Conservation (phyloP, 2,329 filamentous ascomycete genomes). For the Botrytis fabae region DNA sequence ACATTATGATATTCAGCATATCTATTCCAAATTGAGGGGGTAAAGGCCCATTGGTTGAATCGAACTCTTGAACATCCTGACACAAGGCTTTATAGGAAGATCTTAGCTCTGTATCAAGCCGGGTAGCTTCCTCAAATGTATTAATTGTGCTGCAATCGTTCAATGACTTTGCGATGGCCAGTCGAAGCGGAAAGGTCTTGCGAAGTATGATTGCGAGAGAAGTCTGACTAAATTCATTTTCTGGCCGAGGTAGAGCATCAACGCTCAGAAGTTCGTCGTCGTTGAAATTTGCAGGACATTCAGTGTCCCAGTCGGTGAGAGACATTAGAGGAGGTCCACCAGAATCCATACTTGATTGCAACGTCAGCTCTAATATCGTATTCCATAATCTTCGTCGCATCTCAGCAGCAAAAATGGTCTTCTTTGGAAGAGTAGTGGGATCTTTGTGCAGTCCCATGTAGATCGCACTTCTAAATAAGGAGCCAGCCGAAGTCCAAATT, state of each 20-base stretch:
- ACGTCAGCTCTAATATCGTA: conserved; percentile 50
- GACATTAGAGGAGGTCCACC: conserved; percentile 49
- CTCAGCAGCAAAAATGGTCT: conserved; percentile 44
- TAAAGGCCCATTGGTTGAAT: conserved; percentile 31
- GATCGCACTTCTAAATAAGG: conserved; percentile 48
- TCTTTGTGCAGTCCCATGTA: conserved; percentile 55
- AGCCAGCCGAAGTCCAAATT: conserved; percentile 50
- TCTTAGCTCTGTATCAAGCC: conserved; percentile 34
- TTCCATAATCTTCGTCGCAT: conserved; percentile 55
- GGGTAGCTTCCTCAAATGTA: conserved; percentile 49
- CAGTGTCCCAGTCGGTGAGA: conserved; percentile 49
- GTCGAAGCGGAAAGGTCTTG: conserved; percentile 46
- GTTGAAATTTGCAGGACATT: conserved; percentile 51
- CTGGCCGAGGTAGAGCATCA: conserved; percentile 40
- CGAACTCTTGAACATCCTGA: background rate
- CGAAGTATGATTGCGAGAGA: conserved; percentile 47
- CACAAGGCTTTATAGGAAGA: background rate
- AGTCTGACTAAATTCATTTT: conserved; percentile 44
- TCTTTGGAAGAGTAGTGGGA: conserved; percentile 44
- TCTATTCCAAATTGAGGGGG: conserved; percentile 46
- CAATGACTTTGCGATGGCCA: conserved; percentile 47
- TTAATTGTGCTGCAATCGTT: conserved; percentile 45
- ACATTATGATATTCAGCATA: conserved; percentile 52
- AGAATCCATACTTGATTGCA: conserved; percentile 49
- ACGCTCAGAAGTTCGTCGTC: conserved; percentile 49